Evolutionary conservation across 495 filamentous ascomycete genomes (phyloP).

Genomic region (Thermochaetoides thermophila): DNA sequence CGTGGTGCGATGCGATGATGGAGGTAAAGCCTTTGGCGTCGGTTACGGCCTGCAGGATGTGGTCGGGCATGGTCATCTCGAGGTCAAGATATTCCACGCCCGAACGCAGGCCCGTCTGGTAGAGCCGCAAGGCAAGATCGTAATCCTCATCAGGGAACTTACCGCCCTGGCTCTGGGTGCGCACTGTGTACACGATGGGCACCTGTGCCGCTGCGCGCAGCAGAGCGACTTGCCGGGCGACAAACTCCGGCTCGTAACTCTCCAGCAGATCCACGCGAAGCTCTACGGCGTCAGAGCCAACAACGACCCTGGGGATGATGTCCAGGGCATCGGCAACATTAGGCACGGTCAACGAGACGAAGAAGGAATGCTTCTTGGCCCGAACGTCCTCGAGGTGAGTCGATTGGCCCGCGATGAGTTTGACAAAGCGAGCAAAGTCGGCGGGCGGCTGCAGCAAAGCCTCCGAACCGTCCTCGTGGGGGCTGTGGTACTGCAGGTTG

Average conservation of each 20-base stretch:
- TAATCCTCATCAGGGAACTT: constrained; percentile 68
- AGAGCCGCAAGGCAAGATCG: constrained; percentile 55
- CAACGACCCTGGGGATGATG: constrained; percentile 52
- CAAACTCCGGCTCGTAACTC: constrained; percentile 61
- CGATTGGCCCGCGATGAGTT: constrained; percentile 52
- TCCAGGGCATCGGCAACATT: constrained; percentile 47
- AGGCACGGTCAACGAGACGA: constrained; percentile 79
- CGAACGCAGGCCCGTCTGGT: constrained; percentile 60
- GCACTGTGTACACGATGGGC: constrained; percentile 86
- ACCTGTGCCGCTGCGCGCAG: constrained; percentile 61
- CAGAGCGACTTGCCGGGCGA: constrained; percentile 67
- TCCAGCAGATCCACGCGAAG: constrained; percentile 81
- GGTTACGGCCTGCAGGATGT: constrained; percentile 50
- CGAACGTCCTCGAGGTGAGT: constrained; percentile 49
- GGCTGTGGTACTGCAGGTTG: constrained; percentile 86
- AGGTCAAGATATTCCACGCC: constrained; percentile 88
- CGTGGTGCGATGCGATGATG: constrained; percentile 93
- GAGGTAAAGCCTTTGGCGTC: constrained; percentile 52
- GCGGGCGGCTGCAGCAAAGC: constrained; percentile 46
- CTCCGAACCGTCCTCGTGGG: constrained; percentile 42
- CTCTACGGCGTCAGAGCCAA: constrained; percentile 89
- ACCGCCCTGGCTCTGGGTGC: constrained; percentile 75
- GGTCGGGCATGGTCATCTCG: constrained; percentile 73
- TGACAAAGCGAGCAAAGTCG: constrained; percentile 70
- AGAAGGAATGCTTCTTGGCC: constrained; percentile 70